Base-by-base conservation (phyloP, 2,329 filamentous ascomycete species). In the Diplodia sapinea region DNA sequence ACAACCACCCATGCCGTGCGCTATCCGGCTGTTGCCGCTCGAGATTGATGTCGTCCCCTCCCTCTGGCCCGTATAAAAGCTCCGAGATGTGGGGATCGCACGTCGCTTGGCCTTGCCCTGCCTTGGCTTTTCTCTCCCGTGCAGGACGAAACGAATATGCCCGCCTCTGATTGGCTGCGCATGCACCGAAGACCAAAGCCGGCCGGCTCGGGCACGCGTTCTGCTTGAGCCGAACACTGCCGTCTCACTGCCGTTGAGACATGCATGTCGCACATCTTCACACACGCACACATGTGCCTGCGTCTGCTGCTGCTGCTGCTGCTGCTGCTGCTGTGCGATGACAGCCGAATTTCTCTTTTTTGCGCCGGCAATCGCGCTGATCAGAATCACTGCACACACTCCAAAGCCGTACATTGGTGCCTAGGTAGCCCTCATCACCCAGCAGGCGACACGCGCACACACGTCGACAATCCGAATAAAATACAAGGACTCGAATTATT, bases 31-130 rank as follows among this genome's bases (percentile, higher is more conserved):
- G 23, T 7, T 12, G 36, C 3, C 20, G 15, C n/a, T 13, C 36
- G 31, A 2, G 31, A 9, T 36, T 23, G 26, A 20, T 29, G 6
- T 3, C 23, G 2, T 26, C 23, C 3, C 23, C 23, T 26, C 15
- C 23, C 59, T 29, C 54, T 56, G 54, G 31, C 3, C 43, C n/a
- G 43, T 17, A 63, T 33, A 63, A 63, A 63, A 63, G 59, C 59
- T 63, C 59, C 31, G 59, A 63, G 5, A 20, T 36, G 59, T 51
- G 59, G 59, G 47, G 59, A 61, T 51, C n/a, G n/a, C 11, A 12
- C 9, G 23, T 40, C 43, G 17, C 9, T 33, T 55, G 8, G 59
- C 33, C 11, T 33, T 38, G 8, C 47, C 33, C 11, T 36, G 33
- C 47, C 59, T 61, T 61, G 59, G 59, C 59, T 36, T 63, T 2